phyloP scores from a whole-genome alignment of 441 rosid species.

The Viola pubescens region DNA sequence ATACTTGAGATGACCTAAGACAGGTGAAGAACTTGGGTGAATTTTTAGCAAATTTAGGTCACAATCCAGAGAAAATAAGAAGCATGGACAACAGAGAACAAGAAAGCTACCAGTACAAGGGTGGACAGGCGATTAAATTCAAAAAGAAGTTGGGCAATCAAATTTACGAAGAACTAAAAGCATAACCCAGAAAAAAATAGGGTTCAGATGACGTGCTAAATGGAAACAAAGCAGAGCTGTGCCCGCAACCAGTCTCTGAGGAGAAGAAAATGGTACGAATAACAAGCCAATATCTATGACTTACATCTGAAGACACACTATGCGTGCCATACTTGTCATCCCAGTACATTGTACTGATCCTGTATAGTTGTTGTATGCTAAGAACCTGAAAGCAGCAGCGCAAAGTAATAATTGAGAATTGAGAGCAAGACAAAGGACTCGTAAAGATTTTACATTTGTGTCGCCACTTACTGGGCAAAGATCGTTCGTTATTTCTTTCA shows the following conservation, averaged over 20 bases:
- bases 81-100: background rate
- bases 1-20: constrained; percentile 66
- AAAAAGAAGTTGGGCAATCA: background rate
- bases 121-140: background rate
- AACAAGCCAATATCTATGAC: constrained; percentile 11
- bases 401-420: background rate
- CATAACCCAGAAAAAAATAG: background rate
- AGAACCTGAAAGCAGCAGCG: constrained; percentile 42
- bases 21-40: background rate
- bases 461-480: constrained; percentile 61
- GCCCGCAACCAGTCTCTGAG: background rate
- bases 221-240: background rate
- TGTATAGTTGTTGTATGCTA: constrained; percentile 79
- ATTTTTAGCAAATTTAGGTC: background rate
- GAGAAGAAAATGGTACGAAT: background rate
- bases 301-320: constrained; percentile 77
- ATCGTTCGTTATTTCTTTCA: constrained; percentile 72
- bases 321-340: constrained; percentile 88
- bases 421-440: background rate
- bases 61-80: background rate
- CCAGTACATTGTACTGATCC: constrained; percentile 92
- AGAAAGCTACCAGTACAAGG: background rate
- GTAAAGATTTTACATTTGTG: background rate
- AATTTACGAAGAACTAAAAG: background rate
- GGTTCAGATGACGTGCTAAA: background rate